A percentile compares a stretch with the other conserved stretches of the same genome.
Conservation (phyloP, 805 yeast genomes). For the Monosporozyma aerobia region DNA sequence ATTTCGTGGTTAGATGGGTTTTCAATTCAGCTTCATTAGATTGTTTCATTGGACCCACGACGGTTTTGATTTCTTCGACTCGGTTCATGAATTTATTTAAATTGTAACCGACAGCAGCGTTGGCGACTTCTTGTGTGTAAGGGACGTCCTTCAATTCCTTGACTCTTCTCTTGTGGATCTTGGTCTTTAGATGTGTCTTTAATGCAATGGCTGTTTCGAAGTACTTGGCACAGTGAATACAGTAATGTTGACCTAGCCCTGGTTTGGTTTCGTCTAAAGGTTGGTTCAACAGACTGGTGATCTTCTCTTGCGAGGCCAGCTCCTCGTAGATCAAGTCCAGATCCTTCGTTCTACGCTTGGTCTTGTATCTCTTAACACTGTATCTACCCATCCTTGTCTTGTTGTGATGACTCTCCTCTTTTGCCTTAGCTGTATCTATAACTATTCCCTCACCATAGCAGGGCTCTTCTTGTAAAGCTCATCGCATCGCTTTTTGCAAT, state of each 20-base stretch:
- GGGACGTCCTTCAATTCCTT: conserved; percentile 70
- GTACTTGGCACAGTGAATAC: conserved; percentile 89
- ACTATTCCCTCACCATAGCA: too few relatives aligned
- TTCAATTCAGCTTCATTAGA: conserved; percentile 34
- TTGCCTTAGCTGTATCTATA: background rate
- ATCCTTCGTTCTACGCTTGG: conserved; percentile 80
- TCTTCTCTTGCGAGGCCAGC: conserved; percentile 52
- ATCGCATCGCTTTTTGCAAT: background rate
- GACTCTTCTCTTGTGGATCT: conserved; percentile 80
- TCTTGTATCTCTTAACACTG: conserved; percentile 77
- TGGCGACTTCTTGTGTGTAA: conserved; percentile 79
- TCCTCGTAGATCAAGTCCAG: conserved; percentile 77
- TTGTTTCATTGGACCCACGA: conserved; percentile 39
- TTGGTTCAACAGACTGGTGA: conserved; percentile 63
- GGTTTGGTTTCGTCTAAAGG: conserved; percentile 83
- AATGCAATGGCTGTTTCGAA: conserved; percentile 71
- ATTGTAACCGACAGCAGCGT: conserved; percentile 81
- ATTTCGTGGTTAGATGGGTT: conserved; percentile 19
- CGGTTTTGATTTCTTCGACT: conserved; percentile 51
- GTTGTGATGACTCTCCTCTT: background rate
- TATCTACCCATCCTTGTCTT: conserved; percentile 64
- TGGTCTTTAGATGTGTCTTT: conserved; percentile 62
- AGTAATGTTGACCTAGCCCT: conserved; percentile 90
- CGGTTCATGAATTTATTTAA: conserved; percentile 54
- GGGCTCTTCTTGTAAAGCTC: background rate